Conservation (phyloP, 139 green algal species). For the Asterochloris sp. region DNA sequence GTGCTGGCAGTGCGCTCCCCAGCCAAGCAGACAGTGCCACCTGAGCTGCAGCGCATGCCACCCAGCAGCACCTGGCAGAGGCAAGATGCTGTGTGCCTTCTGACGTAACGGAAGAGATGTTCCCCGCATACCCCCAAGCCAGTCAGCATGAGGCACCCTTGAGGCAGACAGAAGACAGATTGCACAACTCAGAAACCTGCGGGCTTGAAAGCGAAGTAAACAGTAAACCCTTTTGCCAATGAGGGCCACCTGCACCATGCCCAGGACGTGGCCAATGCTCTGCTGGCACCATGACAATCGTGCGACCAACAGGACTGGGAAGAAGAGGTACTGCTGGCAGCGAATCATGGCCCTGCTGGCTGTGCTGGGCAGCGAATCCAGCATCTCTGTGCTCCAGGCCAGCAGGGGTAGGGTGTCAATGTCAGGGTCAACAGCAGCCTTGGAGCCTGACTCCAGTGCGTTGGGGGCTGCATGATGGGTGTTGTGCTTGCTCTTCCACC, state of each 20-base stretch:
- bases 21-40: no score
- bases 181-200: background rate
- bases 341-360: constrained; percentile 31
- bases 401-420: constrained; percentile 77
- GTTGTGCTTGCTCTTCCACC: constrained; percentile 83
- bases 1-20: no score
- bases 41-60: no score
- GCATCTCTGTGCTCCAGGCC: constrained; percentile 60
- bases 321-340: constrained; percentile 56
- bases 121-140: no score
- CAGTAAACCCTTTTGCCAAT: background rate
- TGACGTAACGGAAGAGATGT: no score
- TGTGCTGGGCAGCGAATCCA: constrained; percentile 29
- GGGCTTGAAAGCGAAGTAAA: background rate
- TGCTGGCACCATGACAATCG: constrained; percentile 57
- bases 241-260: constrained; percentile 5
- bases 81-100: no score
- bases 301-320: constrained; percentile 63
- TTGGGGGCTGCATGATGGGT: constrained; percentile 69
- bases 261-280: constrained; percentile 23
- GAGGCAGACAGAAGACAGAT: no score
- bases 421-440: constrained; percentile 61
- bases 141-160: no score
- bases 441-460: constrained; percentile 41
- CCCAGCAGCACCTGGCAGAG: no score